These are phyloP conservation scores for Physocladia obscura DNA, from an alignment of 192 early-diverging fungal species.

Conservation along the genomic window DNA sequence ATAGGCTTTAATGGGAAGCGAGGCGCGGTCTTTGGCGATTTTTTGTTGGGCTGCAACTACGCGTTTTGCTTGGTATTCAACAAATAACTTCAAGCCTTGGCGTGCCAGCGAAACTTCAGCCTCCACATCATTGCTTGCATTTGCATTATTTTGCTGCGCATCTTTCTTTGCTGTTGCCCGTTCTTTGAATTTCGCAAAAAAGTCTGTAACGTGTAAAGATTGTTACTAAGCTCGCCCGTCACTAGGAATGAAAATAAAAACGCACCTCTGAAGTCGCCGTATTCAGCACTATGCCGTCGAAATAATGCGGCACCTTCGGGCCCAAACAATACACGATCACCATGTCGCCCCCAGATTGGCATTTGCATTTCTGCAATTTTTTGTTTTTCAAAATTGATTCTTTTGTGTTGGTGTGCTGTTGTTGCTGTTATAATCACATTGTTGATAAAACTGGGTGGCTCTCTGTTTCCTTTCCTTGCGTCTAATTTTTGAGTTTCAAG, in stretches of 20 bases:
- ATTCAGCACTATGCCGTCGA: slow-evolving; percentile 4
- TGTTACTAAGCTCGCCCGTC: background rate
- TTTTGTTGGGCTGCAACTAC: slow-evolving; percentile 31
- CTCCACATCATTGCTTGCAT: too few relatives aligned
- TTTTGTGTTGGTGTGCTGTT: too few relatives aligned
- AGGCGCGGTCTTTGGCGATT: slow-evolving; percentile 53
- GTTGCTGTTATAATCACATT: too few relatives aligned
- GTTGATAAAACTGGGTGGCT: too few relatives aligned
- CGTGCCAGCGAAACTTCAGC: background rate
- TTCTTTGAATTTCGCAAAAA: slow-evolving; percentile 4
- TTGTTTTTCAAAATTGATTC: background rate
- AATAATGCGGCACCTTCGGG: slow-evolving; percentile 3
- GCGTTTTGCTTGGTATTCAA: slow-evolving; percentile 53
- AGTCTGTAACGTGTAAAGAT: background rate
- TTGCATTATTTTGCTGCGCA: background rate
- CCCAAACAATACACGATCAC: slow-evolving; percentile 8
- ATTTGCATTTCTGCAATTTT: background rate
- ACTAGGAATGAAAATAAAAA: too few relatives aligned
- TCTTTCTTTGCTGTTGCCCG: background rate
- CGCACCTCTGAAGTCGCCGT: slow-evolving; percentile 11
- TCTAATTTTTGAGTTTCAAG: too few relatives aligned
- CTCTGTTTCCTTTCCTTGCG: too few relatives aligned
- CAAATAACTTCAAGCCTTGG: slow-evolving; percentile 48
- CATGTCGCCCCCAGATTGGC: background rate
- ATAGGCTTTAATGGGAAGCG: slow-evolving; percentile 65